phyloP scores from a whole-genome alignment of 208 protist genomes.

The Vickermania spadyakhi region DNA sequence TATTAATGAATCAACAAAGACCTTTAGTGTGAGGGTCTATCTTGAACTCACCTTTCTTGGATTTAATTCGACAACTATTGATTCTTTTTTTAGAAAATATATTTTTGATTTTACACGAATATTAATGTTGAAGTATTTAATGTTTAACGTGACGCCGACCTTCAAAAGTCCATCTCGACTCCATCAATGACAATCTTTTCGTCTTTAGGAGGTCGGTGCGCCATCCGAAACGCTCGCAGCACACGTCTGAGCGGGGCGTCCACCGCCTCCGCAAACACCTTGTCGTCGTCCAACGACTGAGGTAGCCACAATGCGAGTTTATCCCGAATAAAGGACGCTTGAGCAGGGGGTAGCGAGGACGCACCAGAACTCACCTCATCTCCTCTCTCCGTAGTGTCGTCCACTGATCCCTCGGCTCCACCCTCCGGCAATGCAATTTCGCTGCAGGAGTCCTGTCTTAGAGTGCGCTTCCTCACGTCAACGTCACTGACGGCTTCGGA shows the following conservation, averaged over 20 bases:
- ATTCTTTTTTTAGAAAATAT: background rate
- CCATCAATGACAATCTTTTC: constrained; percentile 67
- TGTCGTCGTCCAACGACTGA: background rate
- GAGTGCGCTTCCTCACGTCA: no score
- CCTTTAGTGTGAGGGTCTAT: background rate
- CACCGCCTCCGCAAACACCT: constrained; percentile 25
- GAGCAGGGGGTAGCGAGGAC: background rate
- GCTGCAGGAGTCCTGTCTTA: no score
- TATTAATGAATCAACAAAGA: background rate
- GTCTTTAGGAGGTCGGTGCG: constrained; percentile 46
- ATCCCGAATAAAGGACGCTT: background rate
- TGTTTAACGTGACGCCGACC: background rate
- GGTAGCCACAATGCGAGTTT: background rate
- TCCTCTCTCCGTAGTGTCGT: background rate
- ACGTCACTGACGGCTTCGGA: background rate
- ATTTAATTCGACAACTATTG: background rate
- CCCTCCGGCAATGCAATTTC: background rate
- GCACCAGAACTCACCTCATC: background rate
- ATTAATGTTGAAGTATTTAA: background rate
- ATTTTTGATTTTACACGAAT: background rate
- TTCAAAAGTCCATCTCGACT: constrained; percentile 57
- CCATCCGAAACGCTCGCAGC: constrained; percentile 30
- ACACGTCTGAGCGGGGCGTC: constrained; percentile 33
- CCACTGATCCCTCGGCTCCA: background rate
- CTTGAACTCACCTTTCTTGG: background rate